These are phyloP conservation scores for Cardiospermum halicacabum DNA, from an alignment of 345 rosid genomes.

Conservation along the genomic window DNA sequence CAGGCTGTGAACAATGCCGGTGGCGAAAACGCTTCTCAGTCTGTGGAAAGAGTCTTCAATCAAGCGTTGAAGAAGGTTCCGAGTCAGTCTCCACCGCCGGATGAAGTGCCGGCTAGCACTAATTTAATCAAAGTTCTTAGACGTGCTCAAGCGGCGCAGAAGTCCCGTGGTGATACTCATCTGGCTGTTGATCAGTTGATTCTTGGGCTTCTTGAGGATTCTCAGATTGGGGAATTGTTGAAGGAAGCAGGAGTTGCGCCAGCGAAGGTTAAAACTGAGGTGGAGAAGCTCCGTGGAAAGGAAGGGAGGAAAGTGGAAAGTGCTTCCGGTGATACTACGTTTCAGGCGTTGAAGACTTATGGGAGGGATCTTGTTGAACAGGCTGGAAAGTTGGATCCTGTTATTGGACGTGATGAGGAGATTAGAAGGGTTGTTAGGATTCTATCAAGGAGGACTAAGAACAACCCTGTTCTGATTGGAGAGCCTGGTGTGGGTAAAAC, in stretches of 20 bases:
- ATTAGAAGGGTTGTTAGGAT: slow-evolving; percentile 78
- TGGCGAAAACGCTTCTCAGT: slow-evolving; percentile 51
- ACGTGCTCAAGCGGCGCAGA: slow-evolving; percentile 73
- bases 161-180: slow-evolving; percentile 59
- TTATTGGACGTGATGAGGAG: slow-evolving; percentile 88
- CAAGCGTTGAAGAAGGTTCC: slow-evolving; percentile 75
- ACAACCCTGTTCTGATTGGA: slow-evolving; percentile 91
- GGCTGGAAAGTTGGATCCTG: slow-evolving; percentile 93
- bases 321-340: slow-evolving; percentile 71
- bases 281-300: slow-evolving; percentile 85
- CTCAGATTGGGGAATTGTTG: slow-evolving; percentile 62
- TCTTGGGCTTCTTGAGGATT: slow-evolving; percentile 80
- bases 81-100: slow-evolving; percentile 74
- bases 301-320: slow-evolving; percentile 87
- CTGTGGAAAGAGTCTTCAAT: slow-evolving; percentile 63
- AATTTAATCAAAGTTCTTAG: slow-evolving; percentile 61
- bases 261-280: slow-evolving; percentile 57
- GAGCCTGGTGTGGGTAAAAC: slow-evolving; percentile 97
- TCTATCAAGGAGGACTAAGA: slow-evolving; percentile 84
- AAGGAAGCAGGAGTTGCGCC: slow-evolving; percentile 62
- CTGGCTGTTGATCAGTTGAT: slow-evolving; percentile 78
- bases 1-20: slow-evolving; percentile 58
- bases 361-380: slow-evolving; percentile 90
- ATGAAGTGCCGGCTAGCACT: slow-evolving; percentile 69
- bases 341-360: slow-evolving; percentile 83